Percentiles rank a stretch among this genome's conserved stretches.
Conservation (phyloP, 345 rosid genomes). For the Pseudoturritis turrita region DNA sequence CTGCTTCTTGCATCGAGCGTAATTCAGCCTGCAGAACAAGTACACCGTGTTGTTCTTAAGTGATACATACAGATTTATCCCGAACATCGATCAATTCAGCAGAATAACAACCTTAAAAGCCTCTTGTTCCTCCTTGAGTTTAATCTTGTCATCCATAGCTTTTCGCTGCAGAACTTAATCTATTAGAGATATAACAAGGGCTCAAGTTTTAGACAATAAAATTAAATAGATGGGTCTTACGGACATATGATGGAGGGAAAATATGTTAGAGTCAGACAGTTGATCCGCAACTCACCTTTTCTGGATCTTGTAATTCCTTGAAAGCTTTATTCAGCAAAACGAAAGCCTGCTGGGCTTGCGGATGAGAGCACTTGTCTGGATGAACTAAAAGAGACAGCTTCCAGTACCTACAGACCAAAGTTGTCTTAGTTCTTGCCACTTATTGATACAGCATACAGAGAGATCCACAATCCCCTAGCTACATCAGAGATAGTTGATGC, state of each 20-base stretch:
- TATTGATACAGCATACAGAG: background rate
- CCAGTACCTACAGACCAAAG: constrained; percentile 63
- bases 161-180: constrained; percentile 53
- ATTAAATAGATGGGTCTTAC: background rate
- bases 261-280: background rate
- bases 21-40: constrained; percentile 54
- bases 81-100: background rate
- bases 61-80: background rate
- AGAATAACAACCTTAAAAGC: constrained; percentile 63
- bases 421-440: background rate
- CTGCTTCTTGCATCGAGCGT: constrained; percentile 88
- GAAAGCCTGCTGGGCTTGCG: constrained; percentile 92
- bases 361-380: constrained; percentile 95
- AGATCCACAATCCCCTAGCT: background rate
- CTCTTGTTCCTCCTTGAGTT: constrained; percentile 84
- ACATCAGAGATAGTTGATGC: too few species aligned
- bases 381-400: constrained; percentile 91
- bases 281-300: constrained; percentile 47
- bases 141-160: constrained; percentile 81
- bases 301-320: constrained; percentile 92
- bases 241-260: background rate
- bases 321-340: constrained; percentile 80
- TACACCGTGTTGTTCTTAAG: background rate
- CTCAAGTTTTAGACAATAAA: background rate
- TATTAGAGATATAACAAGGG: constrained; percentile 5